These are phyloP conservation scores for Phialophora tarda DNA, from an alignment of 2,329 filamentous ascomycete species.

Conservation along the genomic window DNA sequence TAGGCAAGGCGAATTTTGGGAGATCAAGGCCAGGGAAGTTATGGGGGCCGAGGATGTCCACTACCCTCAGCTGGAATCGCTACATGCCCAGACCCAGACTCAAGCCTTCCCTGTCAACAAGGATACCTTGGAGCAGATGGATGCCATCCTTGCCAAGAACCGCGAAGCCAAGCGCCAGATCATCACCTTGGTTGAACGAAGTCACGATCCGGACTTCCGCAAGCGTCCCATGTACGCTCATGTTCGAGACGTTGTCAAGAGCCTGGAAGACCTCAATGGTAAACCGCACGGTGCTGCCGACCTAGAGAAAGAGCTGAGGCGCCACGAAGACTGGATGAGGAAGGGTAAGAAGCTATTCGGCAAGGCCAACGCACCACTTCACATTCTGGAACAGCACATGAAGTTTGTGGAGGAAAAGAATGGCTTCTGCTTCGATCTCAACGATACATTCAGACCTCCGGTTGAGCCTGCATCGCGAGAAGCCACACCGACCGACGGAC, in stretches of 20 bases:
- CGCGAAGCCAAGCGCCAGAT: conserved; percentile 92
- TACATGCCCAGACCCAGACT: conserved; percentile 77
- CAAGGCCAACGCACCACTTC: conserved; percentile 94
- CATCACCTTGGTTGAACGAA: conserved; percentile 77
- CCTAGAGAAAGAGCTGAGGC: conserved; percentile 89
- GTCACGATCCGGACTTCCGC: conserved; percentile 73
- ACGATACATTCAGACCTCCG: conserved; percentile 84
- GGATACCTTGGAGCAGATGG: conserved; percentile 80
- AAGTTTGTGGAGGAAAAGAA: conserved; percentile 91
- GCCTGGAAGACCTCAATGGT: conserved; percentile 85
- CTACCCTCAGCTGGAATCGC: conserved; percentile 90
- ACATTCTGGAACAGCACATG: conserved; percentile 94
- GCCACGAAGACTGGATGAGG: conserved; percentile 99
- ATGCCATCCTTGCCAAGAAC: conserved; percentile 93
- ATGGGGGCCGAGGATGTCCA: conserved; percentile 91
- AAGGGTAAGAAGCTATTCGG: conserved; percentile 97
- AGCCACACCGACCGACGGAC: conserved; percentile 64
- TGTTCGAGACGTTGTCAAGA: conserved; percentile 87
- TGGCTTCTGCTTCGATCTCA: conserved; percentile 85
- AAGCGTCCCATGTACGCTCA: conserved; percentile 86
- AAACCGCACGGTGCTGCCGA: conserved; percentile 91
- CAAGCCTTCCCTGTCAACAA: conserved; percentile 73
- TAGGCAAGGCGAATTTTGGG: conserved; percentile 81
- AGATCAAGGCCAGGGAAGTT: conserved; percentile 87
- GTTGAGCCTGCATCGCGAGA: conserved; percentile 91